phyloP scores from a whole-genome alignment of 2,329 filamentous ascomycete species.

The Fusarium coffeatum region DNA sequence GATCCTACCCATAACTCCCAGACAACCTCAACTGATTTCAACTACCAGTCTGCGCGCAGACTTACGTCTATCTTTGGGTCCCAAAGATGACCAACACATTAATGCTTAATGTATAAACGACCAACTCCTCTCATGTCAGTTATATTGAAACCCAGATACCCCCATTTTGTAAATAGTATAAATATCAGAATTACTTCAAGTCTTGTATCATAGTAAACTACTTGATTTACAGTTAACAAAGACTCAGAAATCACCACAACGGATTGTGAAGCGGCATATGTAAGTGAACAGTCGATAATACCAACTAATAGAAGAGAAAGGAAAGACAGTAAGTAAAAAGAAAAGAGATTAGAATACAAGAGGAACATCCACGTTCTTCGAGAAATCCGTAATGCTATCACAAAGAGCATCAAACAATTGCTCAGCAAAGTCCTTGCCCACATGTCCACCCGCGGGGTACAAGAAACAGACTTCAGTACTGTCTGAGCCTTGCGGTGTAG shows the following conservation, averaged over 20 bases:
- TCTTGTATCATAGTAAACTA: neutral
- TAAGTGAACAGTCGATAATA: neutral
- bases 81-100: no score
- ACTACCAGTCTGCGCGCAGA: no score
- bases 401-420: constrained; percentile 30
- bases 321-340: neutral
- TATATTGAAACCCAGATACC: neutral
- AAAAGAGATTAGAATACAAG: neutral
- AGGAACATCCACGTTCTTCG: neutral
- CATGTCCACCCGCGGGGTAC: constrained; percentile 19
- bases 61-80: no score
- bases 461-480: constrained; percentile 38
- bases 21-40: no score
- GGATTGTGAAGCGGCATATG: neutral
- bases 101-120: neutral
- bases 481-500: constrained; percentile 26
- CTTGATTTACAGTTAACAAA: neutral
- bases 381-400: constrained; percentile 17
- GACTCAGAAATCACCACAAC: neutral
- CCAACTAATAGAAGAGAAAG: neutral
- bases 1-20: no score
- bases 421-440: neutral
- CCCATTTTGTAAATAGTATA: neutral
- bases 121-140: neutral
- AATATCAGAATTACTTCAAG: neutral